These are phyloP conservation scores for Clavispora vitiphila DNA, from an alignment of 805 yeast species.

Conservation along the genomic window DNA sequence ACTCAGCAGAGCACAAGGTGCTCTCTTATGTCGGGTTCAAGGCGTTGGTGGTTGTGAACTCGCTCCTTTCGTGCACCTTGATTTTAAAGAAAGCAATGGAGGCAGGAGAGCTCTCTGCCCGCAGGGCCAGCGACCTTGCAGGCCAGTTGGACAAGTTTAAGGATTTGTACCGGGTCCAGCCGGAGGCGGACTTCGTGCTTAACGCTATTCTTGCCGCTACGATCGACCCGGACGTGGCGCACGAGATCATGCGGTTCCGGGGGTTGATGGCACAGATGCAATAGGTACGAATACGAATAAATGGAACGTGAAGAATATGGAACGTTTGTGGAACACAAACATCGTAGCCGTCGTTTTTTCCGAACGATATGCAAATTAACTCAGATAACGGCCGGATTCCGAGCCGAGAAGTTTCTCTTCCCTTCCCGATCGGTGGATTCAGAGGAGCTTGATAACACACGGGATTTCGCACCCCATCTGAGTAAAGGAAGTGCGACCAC, in stretches of 20 bases:
- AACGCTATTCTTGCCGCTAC: slow-evolving; percentile 32
- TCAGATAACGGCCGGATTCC: neutral
- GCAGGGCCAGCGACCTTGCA: slow-evolving; percentile 4
- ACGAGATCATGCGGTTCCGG: slow-evolving; percentile 33
- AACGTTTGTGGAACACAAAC: no score
- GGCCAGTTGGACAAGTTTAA: slow-evolving; percentile 9
- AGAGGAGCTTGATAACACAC: neutral
- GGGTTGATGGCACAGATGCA: slow-evolving; percentile 16
- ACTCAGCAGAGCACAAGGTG: slow-evolving; percentile 29
- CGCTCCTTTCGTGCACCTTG: slow-evolving; percentile 28
- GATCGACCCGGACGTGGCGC: slow-evolving; percentile 30
- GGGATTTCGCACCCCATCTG: neutral
- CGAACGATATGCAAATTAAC: no score
- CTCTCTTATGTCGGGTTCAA: slow-evolving; percentile 30
- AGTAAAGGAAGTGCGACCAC: neutral
- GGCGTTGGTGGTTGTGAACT: slow-evolving; percentile 32
- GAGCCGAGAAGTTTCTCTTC: neutral
- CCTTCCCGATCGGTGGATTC: no score
- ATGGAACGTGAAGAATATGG: no score
- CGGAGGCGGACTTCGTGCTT: slow-evolving; percentile 31
- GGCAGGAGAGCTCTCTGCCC: slow-evolving; percentile 7
- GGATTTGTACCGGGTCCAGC: slow-evolving; percentile 23
- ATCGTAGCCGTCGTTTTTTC: no score
- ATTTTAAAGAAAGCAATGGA: slow-evolving; percentile 13
- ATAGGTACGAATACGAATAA: neutral